Conservation (phyloP, 441 rosid species). For the Gossypium gossypioides region DNA sequence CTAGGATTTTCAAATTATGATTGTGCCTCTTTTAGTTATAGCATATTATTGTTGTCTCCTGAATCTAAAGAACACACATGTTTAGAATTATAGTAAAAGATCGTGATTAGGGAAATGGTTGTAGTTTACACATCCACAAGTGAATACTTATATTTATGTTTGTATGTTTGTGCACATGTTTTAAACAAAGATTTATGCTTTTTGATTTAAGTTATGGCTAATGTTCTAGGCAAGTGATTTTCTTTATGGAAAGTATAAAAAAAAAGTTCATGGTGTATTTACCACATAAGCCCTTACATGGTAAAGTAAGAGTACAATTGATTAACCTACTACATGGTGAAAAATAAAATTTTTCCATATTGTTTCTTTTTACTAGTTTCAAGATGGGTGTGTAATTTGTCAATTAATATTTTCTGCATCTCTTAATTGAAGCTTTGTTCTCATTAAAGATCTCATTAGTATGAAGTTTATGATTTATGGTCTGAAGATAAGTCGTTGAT, state of each 20-base stretch:
- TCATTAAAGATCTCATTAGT: neutral
- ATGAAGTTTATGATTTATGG: neutral
- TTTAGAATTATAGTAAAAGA: neutral
- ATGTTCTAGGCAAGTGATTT: neutral
- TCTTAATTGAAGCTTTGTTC: neutral
- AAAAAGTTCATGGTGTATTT: neutral
- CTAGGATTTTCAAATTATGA: neutral
- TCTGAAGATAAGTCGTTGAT: neutral
- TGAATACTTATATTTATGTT: neutral
- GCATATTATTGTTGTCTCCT: neutral
- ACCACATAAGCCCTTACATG: neutral
- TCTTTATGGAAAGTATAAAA: neutral
- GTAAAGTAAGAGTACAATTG: neutral
- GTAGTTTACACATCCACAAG: neutral
- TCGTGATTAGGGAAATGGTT: conserved; percentile 1
- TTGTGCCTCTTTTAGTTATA: neutral
- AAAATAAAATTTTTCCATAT: neutral
- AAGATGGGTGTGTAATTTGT: neutral
- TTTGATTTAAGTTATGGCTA: neutral
- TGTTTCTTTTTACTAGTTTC: conserved; percentile 1
- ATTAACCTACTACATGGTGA: neutral
- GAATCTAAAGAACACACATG: neutral
- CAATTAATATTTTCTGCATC: neutral
- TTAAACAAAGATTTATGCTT: neutral
- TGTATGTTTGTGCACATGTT: neutral